Evolutionary conservation across 768 basidiomycete species (phyloP).

Genomic region (Boletus vinaceobasis): DNA sequence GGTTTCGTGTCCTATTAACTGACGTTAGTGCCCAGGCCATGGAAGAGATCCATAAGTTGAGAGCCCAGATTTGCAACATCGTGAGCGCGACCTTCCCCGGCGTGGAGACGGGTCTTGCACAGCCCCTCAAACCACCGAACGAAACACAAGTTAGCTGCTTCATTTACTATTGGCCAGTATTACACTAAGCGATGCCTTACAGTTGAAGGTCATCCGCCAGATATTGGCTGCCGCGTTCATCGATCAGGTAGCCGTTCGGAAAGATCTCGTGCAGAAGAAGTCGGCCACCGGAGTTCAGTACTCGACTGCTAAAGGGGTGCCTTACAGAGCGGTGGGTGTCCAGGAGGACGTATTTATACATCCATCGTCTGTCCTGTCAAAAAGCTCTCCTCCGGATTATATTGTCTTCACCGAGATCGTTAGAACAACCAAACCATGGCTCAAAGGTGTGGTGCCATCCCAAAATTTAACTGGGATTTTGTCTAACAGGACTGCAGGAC

Average conservation of each 20-base stretch:
- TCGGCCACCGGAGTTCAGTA: conserved; percentile 61
- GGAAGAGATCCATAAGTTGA: conserved; percentile 97
- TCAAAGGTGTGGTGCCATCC: conserved; percentile 60
- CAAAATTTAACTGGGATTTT: neutral
- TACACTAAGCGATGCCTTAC: conserved; percentile 4
- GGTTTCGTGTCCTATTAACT: neutral
- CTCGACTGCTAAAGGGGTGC: conserved; percentile 71
- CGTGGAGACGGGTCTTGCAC: conserved; percentile 54
- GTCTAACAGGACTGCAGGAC: conserved; percentile 40
- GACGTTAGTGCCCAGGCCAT: conserved; percentile 62
- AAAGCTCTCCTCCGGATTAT: conserved; percentile 75
- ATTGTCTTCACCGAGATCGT: conserved; percentile 82
- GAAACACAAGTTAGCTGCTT: conserved; percentile 60
- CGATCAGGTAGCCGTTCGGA: conserved; percentile 91
- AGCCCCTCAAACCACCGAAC: conserved; percentile 71
- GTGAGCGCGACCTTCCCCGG: conserved; percentile 76
- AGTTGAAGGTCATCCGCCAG: conserved; percentile 91
- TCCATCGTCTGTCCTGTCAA: conserved; percentile 77
- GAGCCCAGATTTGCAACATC: conserved; percentile 83
- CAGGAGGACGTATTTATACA: conserved; percentile 90
- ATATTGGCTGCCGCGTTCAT: conserved; percentile 87
- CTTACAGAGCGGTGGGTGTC: conserved; percentile 80
- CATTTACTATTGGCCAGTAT: neutral
- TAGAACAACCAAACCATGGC: conserved; percentile 66
- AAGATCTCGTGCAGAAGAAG: conserved; percentile 68